phyloP scores from a whole-genome alignment of 2,329 filamentous ascomycete genomes.

The Calonectria hawksworthii region DNA sequence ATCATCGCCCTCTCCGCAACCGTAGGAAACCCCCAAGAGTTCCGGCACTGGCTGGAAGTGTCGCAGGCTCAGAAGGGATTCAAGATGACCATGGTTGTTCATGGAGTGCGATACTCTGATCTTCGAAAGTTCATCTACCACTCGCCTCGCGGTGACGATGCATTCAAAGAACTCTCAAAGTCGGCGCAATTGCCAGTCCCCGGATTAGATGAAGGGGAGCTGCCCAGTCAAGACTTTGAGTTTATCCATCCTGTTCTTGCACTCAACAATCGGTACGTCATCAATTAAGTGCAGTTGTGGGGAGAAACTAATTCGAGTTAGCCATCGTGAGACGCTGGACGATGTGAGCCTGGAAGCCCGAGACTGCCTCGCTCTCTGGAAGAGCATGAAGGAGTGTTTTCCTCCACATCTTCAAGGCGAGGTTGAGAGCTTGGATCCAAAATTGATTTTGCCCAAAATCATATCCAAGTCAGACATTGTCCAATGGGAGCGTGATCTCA shows the following conservation, averaged over 20 bases:
- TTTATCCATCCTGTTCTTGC: conserved; percentile 78
- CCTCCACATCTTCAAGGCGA: not conserved
- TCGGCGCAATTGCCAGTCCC: conserved; percentile 58
- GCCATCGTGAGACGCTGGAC: conserved; percentile 72
- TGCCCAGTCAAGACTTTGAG: conserved; percentile 63
- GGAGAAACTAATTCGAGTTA: conserved; percentile 33
- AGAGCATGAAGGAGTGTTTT: conserved; percentile 67
- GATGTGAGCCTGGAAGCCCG: conserved; percentile 79
- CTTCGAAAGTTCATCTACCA: conserved; percentile 80
- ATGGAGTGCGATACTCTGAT: conserved; percentile 80
- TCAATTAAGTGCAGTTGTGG: not conserved
- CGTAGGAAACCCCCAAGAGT: conserved; percentile 80
- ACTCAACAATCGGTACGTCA: conserved; percentile 67
- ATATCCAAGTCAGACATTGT: conserved; percentile 77
- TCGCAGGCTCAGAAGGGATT: conserved; percentile 75
- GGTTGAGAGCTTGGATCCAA: conserved; percentile 61
- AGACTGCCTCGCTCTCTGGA: conserved; percentile 78
- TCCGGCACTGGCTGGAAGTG: conserved; percentile 75
- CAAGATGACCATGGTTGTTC: conserved; percentile 76
- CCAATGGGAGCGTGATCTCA: conserved; percentile 74
- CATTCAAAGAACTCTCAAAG: conserved; percentile 66
- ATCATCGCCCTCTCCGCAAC: conserved; percentile 86
- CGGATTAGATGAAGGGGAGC: conserved; percentile 60
- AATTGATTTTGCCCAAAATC: conserved; percentile 62
- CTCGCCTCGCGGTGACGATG: conserved; percentile 60